These are phyloP conservation scores for Heliocybe sulcata DNA, from an alignment of 1,284 basidiomycete species.

Conservation along the genomic window DNA sequence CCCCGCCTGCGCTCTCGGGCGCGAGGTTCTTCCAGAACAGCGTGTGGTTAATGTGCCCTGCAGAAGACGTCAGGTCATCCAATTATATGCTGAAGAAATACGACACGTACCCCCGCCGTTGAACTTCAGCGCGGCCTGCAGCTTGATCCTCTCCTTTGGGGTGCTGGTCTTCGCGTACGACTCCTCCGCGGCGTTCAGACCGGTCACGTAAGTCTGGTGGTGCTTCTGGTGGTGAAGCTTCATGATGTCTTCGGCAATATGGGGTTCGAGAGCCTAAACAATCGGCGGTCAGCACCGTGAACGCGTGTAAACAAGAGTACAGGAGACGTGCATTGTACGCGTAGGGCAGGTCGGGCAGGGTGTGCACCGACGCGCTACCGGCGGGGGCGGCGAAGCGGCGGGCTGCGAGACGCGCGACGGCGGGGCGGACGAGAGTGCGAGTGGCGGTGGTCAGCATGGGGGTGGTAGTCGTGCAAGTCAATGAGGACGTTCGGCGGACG, in stretches of 20 bases:
- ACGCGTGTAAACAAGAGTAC: background rate
- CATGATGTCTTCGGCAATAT: conserved; percentile 81
- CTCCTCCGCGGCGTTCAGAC: conserved; percentile 71
- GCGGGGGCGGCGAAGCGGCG: conserved; percentile 11
- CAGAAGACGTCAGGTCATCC: background rate
- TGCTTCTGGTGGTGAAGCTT: conserved; percentile 84
- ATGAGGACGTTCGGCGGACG: background rate
- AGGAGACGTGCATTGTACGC: conserved; percentile 53
- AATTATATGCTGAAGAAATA: too few species aligned
- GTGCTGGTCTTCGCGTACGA: conserved; percentile 55
- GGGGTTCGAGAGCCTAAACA: conserved; percentile 71
- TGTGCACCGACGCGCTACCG: conserved; percentile 28
- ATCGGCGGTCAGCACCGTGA: background rate
- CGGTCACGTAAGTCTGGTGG: conserved; percentile 77
- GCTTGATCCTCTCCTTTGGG: conserved; percentile 75
- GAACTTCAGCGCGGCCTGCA: conserved; percentile 68
- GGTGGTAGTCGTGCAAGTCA: background rate
- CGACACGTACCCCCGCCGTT: conserved; percentile 48
- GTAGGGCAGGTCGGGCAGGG: conserved; percentile 82
- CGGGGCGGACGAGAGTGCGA: conserved; percentile 5
- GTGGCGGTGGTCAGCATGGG: conserved; percentile 11
- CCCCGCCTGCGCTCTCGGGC: conserved; percentile 48
- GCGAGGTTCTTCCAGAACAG: conserved; percentile 93
- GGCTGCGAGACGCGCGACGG: conserved; percentile 8
- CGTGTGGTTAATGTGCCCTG: conserved; percentile 86